A percentile compares a stretch with the other conserved stretches of the same genome.
Conservation (phyloP, 768 basidiomycete genomes). For the Hypholoma sublateritium region DNA sequence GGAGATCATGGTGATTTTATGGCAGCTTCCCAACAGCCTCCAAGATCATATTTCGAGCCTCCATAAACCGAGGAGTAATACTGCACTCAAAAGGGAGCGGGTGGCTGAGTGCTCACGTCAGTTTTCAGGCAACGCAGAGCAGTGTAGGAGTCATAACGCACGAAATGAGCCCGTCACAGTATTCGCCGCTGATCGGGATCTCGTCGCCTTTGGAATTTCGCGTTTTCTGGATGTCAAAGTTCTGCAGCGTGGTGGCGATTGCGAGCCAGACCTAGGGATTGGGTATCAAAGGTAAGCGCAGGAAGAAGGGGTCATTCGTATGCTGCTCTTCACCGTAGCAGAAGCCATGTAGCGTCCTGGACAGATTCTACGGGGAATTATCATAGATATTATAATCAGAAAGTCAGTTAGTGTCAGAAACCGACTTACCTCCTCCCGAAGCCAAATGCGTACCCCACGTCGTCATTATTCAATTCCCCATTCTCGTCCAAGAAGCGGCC, state of each 20-base stretch:
- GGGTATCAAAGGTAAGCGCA: not conserved
- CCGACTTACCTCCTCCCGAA: conserved; percentile 1
- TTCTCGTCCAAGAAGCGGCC: not conserved
- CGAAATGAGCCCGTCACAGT: not conserved
- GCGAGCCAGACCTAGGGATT: conserved; percentile 2
- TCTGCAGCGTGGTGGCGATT: not conserved
- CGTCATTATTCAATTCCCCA: not conserved
- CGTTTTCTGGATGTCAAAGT: not conserved
- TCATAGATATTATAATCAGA: too few species aligned
- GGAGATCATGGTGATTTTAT: not conserved
- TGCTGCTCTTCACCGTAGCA: not conserved
- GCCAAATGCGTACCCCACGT: not conserved
- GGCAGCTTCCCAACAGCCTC: not conserved
- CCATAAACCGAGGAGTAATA: not conserved
- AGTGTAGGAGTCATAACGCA: not conserved
- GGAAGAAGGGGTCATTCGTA: not conserved
- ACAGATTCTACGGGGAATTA: not conserved
- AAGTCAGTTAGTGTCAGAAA: not conserved
- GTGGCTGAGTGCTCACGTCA: not conserved
- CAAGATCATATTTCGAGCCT: not conserved
- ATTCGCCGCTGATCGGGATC: not conserved
- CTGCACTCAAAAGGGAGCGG: not conserved
- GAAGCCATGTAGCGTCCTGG: conserved; percentile 1
- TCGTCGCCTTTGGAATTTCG: not conserved
- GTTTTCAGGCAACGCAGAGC: not conserved